Conservation (phyloP, 192 early-diverging fungal genomes). For the Kickxella alabastrina region DNA sequence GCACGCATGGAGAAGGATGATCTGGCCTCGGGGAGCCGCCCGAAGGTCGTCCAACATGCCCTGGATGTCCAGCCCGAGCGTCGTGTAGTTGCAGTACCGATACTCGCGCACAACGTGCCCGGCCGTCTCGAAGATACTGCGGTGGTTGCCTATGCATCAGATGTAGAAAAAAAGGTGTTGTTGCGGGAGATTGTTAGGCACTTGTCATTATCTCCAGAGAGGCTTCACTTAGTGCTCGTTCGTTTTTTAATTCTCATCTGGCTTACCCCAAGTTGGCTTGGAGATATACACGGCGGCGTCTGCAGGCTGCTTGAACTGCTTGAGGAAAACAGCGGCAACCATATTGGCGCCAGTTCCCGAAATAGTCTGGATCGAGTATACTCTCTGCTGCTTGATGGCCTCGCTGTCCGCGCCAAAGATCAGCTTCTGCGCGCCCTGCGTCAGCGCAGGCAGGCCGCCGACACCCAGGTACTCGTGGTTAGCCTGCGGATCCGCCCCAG, state of each 20-base stretch:
- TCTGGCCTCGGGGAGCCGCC: conserved; percentile 70
- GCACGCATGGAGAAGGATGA: conserved; percentile 91
- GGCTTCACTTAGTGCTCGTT: no score
- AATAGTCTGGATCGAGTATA: conserved; percentile 80
- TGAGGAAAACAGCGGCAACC: conserved; percentile 79
- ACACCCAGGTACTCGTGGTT: conserved; percentile 97
- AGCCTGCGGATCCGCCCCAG: conserved; percentile 63
- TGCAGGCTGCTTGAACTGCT: conserved; percentile 60
- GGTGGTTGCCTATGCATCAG: conserved; percentile 67
- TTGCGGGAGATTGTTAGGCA: conserved; percentile 4
- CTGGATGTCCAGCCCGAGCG: conserved; percentile 73
- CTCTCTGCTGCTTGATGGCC: conserved; percentile 67
- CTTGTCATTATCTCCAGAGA: no score
- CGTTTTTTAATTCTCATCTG: no score
- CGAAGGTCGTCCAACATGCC: conserved; percentile 68
- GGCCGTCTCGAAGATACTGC: conserved; percentile 79
- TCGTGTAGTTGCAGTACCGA: conserved; percentile 82
- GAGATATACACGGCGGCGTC: conserved; percentile 77
- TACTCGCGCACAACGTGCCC: conserved; percentile 83
- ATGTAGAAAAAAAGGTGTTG: no score
- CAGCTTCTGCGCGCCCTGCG: conserved; percentile 71
- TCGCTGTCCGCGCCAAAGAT: conserved; percentile 77
- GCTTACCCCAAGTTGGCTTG: conserved; percentile 92
- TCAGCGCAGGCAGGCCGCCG: conserved; percentile 76
- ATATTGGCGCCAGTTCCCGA: conserved; percentile 93